These are phyloP conservation scores for Selenicereus undatus DNA, from an alignment of 148 eudicot species.

Conservation along the genomic window DNA sequence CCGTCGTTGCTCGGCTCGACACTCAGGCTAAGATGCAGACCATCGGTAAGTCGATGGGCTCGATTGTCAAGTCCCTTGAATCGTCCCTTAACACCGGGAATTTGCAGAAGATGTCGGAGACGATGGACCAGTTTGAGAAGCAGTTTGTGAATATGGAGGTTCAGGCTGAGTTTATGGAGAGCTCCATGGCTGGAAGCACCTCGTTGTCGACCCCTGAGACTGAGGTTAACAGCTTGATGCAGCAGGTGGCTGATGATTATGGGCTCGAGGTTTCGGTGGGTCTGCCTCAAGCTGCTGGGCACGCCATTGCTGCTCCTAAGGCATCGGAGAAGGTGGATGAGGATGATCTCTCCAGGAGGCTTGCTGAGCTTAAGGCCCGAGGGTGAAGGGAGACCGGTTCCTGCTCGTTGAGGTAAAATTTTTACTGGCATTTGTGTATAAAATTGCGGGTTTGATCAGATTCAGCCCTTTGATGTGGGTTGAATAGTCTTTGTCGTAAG, in stretches of 20 bases:
- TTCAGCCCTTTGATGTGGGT: slow-evolving; percentile 3
- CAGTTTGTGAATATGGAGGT: slow-evolving; percentile 39
- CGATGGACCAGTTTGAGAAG: slow-evolving; percentile 33
- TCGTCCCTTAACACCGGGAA: slow-evolving; percentile 27
- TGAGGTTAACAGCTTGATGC: slow-evolving; percentile 33
- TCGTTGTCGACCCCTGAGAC: slow-evolving; percentile 31
- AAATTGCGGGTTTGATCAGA: slow-evolving; percentile 10
- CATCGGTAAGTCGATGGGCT: slow-evolving; percentile 25
- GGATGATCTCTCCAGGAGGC: slow-evolving; percentile 36
- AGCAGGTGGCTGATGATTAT: slow-evolving; percentile 38
- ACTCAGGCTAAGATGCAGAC: slow-evolving; percentile 32
- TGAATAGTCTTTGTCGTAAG: background rate
- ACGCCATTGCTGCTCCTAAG: slow-evolving; percentile 25
- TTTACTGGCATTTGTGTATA: slow-evolving; percentile 15
- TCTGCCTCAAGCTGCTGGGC: slow-evolving; percentile 35
- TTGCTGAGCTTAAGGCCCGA: slow-evolving; percentile 36
- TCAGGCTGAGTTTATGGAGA: slow-evolving; percentile 37
- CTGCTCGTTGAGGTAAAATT: slow-evolving; percentile 2
- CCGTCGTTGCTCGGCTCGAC: slow-evolving; percentile 33
- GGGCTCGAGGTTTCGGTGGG: slow-evolving; percentile 34
- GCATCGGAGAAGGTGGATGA: slow-evolving; percentile 32
- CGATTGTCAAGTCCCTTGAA: slow-evolving; percentile 33
- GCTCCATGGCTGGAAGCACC: slow-evolving; percentile 34
- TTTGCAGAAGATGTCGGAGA: slow-evolving; percentile 36
- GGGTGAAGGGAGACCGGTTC: slow-evolving; percentile 14